A percentile compares a stretch with the other conserved stretches of the same genome.
Evolutionary conservation across 768 basidiomycete species (phyloP).

Genomic region (Phylloporus sp.): DNA sequence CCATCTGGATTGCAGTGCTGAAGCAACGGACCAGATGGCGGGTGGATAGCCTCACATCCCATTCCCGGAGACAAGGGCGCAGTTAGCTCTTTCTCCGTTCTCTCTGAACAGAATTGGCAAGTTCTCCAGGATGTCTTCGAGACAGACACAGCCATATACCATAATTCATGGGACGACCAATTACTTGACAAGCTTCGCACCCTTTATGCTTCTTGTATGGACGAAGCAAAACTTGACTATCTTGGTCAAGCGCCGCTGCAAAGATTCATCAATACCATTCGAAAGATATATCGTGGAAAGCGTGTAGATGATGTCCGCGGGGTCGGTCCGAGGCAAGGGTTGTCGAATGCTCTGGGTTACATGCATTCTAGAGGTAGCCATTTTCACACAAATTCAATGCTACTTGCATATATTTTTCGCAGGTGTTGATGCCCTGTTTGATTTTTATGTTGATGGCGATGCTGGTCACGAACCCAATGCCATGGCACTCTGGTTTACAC

Average conservation of each 20-base stretch:
- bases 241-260: slow-evolving; percentile 69
- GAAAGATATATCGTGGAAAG: slow-evolving; percentile 55
- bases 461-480: slow-evolving; percentile 79
- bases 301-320: slow-evolving; percentile 37
- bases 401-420: slow-evolving; percentile 1
- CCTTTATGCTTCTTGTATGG: slow-evolving; percentile 79
- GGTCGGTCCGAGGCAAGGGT: slow-evolving; percentile 42
- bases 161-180: slow-evolving; percentile 46
- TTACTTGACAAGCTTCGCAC: slow-evolving; percentile 62
- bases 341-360: slow-evolving; percentile 82
- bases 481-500: slow-evolving; percentile 84
- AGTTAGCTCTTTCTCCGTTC: slow-evolving; percentile 67
- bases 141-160: slow-evolving; percentile 34
- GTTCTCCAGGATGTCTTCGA: slow-evolving; percentile 73
- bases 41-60: slow-evolving; percentile 81
- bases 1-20: slow-evolving; percentile 1
- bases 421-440: slow-evolving; percentile 78
- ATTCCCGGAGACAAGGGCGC: slow-evolving; percentile 82
- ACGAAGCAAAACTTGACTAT: slow-evolving; percentile 72
- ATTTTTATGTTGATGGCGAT: slow-evolving; percentile 87
- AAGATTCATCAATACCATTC: slow-evolving; percentile 59
- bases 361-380: slow-evolving; percentile 78
- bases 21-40: slow-evolving; percentile 57
- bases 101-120: slow-evolving; percentile 73
- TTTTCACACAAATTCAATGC: neutral